phyloP scores from a whole-genome alignment of 164 flowering plant genomes.

The Vitis rotundifolia region DNA sequence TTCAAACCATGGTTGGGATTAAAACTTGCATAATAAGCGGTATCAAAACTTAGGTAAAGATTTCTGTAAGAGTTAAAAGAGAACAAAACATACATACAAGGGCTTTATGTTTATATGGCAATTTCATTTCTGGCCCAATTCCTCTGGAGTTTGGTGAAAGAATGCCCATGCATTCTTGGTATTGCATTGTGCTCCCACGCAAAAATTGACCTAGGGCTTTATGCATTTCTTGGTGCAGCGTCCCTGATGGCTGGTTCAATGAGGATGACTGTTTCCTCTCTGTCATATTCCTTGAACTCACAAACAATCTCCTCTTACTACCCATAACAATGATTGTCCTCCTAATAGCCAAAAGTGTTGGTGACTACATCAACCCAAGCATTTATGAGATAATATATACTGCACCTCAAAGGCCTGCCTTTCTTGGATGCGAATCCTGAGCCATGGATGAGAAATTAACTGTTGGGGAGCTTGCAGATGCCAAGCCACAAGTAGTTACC shows the following conservation, averaged over 20 bases:
- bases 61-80: too few relatives aligned
- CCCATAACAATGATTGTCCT: conserved; percentile 91
- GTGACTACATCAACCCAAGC: conserved; percentile 81
- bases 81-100: too few relatives aligned
- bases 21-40: too few relatives aligned
- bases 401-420: conserved; percentile 84
- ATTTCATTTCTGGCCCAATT: too few relatives aligned
- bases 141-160: too few relatives aligned
- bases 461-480: conserved; percentile 58
- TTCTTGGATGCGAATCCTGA: conserved; percentile 83
- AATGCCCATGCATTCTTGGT: too few relatives aligned
- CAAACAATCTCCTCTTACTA: conserved; percentile 82
- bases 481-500: conserved; percentile 63
- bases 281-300: conserved; percentile 92
- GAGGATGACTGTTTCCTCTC: conserved; percentile 99
- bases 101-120: too few relatives aligned
- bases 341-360: conserved; percentile 85
- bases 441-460: conserved; percentile 89
- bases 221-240: conserved; percentile 96
- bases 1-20: too few relatives aligned
- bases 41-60: too few relatives aligned
- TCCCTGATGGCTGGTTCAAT: conserved; percentile 94
- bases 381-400: conserved; percentile 77
- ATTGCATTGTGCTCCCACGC: too few relatives aligned
- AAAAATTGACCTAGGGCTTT: too few relatives aligned